Conservation (phyloP, 352 stramenopile genomes). For the Pythium grandisporangium region DNA sequence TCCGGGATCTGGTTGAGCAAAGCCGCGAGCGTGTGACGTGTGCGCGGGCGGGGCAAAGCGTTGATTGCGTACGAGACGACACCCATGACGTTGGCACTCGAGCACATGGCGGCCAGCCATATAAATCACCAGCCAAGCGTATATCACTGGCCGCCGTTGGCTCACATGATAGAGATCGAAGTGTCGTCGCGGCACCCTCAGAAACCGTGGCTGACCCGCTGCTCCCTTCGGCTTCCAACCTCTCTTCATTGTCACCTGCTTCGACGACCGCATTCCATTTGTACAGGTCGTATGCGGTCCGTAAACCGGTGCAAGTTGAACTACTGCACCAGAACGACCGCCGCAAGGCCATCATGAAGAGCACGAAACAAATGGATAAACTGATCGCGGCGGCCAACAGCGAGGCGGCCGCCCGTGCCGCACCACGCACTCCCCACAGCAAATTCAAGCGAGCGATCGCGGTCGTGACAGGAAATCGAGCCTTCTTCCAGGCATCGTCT, state of each 20-base stretch:
- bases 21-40: conserved; percentile 45
- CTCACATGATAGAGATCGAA: too few species aligned
- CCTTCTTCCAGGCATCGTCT: conserved; percentile 16
- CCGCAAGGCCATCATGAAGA: conserved; percentile 22
- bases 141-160: too few species aligned
- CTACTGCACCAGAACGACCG: conserved; percentile 28
- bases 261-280: conserved; percentile 12
- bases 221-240: background rate
- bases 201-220: background rate
- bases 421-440: background rate
- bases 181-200: background rate
- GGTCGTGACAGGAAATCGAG: conserved; percentile 7
- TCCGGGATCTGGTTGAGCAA: conserved; percentile 50
- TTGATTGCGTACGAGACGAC: conserved; percentile 29
- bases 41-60: conserved; percentile 37
- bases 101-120: conserved; percentile 1
- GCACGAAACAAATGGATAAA: conserved; percentile 22
- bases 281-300: conserved; percentile 35
- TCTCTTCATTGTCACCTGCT: background rate
- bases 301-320: conserved; percentile 25
- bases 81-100: too few species aligned
- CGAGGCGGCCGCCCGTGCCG: background rate
- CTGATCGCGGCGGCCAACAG: conserved; percentile 5
- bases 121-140: conserved; percentile 7
- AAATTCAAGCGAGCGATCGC: conserved; percentile 6